Evolutionary conservation across 2,329 filamentous ascomycete species (phyloP).

Genomic region (Diplodia intermedia): DNA sequence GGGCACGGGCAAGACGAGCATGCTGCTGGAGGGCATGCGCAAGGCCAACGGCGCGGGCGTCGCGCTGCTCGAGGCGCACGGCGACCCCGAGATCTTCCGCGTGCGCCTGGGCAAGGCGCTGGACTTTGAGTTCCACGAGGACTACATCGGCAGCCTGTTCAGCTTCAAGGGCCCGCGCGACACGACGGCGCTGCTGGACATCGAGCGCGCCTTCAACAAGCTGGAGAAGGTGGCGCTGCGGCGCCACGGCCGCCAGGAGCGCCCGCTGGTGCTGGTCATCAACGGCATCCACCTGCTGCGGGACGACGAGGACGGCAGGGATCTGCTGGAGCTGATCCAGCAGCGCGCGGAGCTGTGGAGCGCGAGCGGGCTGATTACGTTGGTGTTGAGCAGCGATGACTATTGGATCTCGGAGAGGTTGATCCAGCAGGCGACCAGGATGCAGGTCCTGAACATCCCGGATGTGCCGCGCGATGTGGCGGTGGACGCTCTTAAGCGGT

Average conservation of each 20-base stretch:
- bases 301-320: slow-evolving; percentile 83
- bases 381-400: slow-evolving; percentile 89
- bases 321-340: slow-evolving; percentile 85
- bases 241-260: slow-evolving; percentile 63
- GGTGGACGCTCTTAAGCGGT: slow-evolving; percentile 72
- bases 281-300: slow-evolving; percentile 86
- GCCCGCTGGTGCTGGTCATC: slow-evolving; percentile 80
- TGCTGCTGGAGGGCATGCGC: slow-evolving; percentile 89
- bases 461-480: slow-evolving; percentile 79
- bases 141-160: slow-evolving; percentile 91
- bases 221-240: slow-evolving; percentile 85
- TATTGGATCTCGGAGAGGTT: slow-evolving; percentile 94
- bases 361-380: slow-evolving; percentile 80
- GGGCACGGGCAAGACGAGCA: slow-evolving; percentile 88
- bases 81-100: slow-evolving; percentile 87
- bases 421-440: slow-evolving; percentile 83
- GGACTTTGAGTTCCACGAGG: slow-evolving; percentile 91
- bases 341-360: slow-evolving; percentile 93
- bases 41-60: slow-evolving; percentile 82
- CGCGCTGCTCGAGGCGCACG: slow-evolving; percentile 90
- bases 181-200: slow-evolving; percentile 83
- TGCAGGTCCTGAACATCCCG: slow-evolving; percentile 82
- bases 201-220: slow-evolving; percentile 91
- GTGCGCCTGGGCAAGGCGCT: slow-evolving; percentile 85
- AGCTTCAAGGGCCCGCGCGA: slow-evolving; percentile 86